A percentile compares a stretch with the other conserved stretches of the same genome.
Evolutionary conservation across 768 basidiomycete genomes (phyloP).

Genomic region (Kwoniella sp.): DNA sequence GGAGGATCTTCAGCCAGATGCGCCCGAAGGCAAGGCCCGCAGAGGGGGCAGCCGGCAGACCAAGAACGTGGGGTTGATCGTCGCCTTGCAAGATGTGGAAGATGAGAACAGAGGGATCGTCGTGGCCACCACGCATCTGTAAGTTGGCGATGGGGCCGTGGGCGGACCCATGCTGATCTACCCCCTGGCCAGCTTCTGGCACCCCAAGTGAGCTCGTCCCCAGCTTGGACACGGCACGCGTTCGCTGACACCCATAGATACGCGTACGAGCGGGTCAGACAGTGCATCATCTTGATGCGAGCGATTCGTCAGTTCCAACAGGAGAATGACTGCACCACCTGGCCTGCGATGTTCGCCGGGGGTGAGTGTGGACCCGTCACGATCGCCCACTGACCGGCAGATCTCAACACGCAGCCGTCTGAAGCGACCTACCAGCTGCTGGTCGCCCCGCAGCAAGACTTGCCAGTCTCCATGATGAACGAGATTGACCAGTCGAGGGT

Average conservation of each 20-base stretch:
- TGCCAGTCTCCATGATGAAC: constrained; percentile 59
- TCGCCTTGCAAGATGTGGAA: constrained; percentile 59
- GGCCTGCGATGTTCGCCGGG: constrained; percentile 80
- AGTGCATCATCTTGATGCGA: constrained; percentile 68
- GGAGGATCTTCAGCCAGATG: constrained; percentile 62
- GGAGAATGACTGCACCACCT: constrained; percentile 54
- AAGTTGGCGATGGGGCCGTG: constrained; percentile 7
- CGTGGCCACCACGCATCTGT: constrained; percentile 79
- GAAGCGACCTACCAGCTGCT: constrained; percentile 79
- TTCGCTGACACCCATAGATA: constrained; percentile 53
- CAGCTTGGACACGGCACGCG: neutral
- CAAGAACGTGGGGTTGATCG: constrained; percentile 69
- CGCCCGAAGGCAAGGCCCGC: constrained; percentile 54
- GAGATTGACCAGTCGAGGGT: constrained; percentile 61
- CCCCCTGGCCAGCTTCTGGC: constrained; percentile 64
- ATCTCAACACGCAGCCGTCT: constrained; percentile 83
- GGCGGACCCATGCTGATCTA: neutral
- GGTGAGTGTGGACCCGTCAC: constrained; percentile 63
- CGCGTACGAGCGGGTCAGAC: constrained; percentile 77
- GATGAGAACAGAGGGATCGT: constrained; percentile 59
- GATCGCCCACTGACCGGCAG: constrained; percentile 51
- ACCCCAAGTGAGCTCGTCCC: constrained; percentile 62
- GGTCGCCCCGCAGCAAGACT: constrained; percentile 55
- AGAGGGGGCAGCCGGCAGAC: constrained; percentile 44
- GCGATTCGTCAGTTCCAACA: constrained; percentile 61